A percentile compares a stretch with the other conserved stretches of the same genome.
These are phyloP conservation scores for Rubroboletus pulcherrimus DNA, from an alignment of 768 basidiomycete genomes.

Conservation along the genomic window DNA sequence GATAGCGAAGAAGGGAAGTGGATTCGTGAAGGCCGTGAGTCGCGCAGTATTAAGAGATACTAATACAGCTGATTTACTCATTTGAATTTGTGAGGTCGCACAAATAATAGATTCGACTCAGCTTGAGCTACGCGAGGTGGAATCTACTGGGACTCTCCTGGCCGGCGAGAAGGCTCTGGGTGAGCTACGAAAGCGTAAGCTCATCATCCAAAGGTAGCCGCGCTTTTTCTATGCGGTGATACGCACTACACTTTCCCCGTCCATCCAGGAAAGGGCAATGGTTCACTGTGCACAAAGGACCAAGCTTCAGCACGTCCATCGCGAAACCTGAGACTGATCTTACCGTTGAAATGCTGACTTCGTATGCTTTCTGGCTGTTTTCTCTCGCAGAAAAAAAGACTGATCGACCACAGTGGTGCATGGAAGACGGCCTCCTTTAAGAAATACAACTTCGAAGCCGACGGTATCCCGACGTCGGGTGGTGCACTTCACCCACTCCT, in stretches of 20 bases:
- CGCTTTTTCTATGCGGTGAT: not conserved
- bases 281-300: constrained; percentile 85
- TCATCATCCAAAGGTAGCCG: constrained; percentile 73
- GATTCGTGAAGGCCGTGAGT: constrained; percentile 82
- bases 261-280: constrained; percentile 83
- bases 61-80: not conserved
- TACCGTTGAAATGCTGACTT: constrained; percentile 90
- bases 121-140: constrained; percentile 68
- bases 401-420: constrained; percentile 57
- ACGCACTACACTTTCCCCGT: constrained; percentile 2
- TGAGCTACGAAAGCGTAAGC: constrained; percentile 89
- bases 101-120: constrained; percentile 74
- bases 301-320: constrained; percentile 83
- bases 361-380: constrained; percentile 47
- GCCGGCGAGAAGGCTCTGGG: constrained; percentile 78
- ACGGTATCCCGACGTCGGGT: constrained; percentile 83
- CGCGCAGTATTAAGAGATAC: not conserved
- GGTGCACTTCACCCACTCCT: constrained; percentile 95
- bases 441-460: constrained; percentile 98
- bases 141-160: constrained; percentile 65
- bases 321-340: constrained; percentile 95
- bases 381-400: not conserved
- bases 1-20: constrained; percentile 88
- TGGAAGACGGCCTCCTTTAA: constrained; percentile 96
- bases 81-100: constrained; percentile 43